phyloP scores from a whole-genome alignment of 805 yeast genomes.

The Ogataea pilisensis region DNA sequence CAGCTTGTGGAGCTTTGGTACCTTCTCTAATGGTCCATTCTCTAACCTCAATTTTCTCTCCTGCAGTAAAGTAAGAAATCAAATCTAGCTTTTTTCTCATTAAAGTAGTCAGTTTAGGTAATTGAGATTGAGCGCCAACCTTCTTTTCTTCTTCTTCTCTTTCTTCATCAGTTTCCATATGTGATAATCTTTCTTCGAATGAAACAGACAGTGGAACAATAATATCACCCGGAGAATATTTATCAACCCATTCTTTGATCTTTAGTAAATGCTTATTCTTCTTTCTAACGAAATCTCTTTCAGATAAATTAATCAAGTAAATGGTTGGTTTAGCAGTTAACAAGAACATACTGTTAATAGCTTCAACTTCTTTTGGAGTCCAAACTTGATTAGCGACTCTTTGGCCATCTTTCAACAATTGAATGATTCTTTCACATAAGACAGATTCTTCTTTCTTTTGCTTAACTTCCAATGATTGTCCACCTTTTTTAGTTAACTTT shows the following conservation, averaged over 20 bases:
- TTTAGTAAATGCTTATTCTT: slow-evolving; percentile 46
- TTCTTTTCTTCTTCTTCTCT: slow-evolving; percentile 33
- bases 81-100: slow-evolving; percentile 68
- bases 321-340: slow-evolving; percentile 89
- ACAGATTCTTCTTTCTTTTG: slow-evolving; percentile 59
- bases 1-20: slow-evolving; percentile 81
- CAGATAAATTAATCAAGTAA: slow-evolving; percentile 68
- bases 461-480: slow-evolving; percentile 60
- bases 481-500: slow-evolving; percentile 59
- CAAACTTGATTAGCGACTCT: slow-evolving; percentile 59
- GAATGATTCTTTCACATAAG: slow-evolving; percentile 53
- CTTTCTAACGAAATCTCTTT: slow-evolving; percentile 56
- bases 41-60: slow-evolving; percentile 68
- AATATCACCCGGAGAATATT: slow-evolving; percentile 67
- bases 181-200: slow-evolving; percentile 87
- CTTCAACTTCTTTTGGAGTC: slow-evolving; percentile 59
- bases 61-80: slow-evolving; percentile 85
- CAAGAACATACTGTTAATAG: slow-evolving; percentile 67
- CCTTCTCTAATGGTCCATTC: slow-evolving; percentile 85
- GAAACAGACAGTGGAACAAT: slow-evolving; percentile 92
- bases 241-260: slow-evolving; percentile 63
- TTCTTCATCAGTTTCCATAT: slow-evolving; percentile 65
- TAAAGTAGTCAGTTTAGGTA: slow-evolving; percentile 58
- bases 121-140: slow-evolving; percentile 41
- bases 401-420: slow-evolving; percentile 60